Evolutionary conservation across 306 rosid species (phyloP).

Genomic region (Prosopis cineraria): DNA sequence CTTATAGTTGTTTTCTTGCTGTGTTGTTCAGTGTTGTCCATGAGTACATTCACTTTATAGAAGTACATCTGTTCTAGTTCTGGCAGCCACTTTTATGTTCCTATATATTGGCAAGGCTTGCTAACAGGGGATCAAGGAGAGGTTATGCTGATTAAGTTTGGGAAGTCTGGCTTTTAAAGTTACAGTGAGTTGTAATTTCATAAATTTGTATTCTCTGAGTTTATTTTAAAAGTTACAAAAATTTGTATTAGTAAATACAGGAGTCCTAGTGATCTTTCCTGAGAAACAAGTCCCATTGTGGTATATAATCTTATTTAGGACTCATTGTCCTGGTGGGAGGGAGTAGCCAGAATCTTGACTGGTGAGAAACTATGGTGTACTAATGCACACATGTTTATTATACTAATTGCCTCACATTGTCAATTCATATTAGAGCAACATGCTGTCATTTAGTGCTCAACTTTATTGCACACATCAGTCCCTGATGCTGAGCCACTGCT

Average conservation of each 20-base stretch:
- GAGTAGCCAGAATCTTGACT: not conserved
- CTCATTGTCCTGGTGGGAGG: not conserved
- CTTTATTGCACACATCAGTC: not conserved
- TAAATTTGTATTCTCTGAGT: not conserved
- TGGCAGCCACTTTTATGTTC: not conserved
- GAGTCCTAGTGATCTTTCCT: not conserved
- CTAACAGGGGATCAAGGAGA: not conserved
- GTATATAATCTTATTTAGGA: not conserved
- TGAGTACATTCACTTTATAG: not conserved
- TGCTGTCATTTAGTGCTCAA: not conserved
- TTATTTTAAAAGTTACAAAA: not conserved
- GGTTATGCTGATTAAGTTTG: not conserved
- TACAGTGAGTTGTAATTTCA: not conserved
- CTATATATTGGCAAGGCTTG: not conserved
- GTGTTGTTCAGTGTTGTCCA: not conserved
- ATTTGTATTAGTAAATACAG: not conserved
- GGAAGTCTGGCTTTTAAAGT: not conserved
- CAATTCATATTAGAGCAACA: not conserved
- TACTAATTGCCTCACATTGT: not conserved
- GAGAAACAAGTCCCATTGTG: not conserved
- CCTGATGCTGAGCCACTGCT: not conserved
- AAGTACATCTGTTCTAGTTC: not conserved
- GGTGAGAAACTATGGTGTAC: not conserved
- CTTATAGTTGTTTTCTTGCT: slow-evolving; percentile 1
- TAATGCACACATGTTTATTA: not conserved